These are phyloP conservation scores for Bonnemaisonia californica DNA, from an alignment of 31 red algal species.

Conservation along the genomic window DNA sequence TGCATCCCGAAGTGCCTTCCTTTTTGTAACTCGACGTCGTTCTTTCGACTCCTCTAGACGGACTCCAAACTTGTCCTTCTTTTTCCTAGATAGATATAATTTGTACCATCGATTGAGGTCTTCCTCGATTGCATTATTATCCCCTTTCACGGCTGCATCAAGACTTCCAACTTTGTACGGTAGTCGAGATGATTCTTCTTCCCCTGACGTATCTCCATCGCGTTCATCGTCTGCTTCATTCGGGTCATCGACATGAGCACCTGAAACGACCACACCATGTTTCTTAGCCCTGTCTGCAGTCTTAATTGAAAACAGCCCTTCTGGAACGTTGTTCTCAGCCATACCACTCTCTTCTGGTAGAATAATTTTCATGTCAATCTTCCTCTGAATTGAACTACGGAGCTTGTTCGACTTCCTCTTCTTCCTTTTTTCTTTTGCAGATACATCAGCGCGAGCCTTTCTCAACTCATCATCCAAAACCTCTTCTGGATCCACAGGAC, in stretches of 20 bases:
- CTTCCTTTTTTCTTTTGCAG: constrained; percentile 81
- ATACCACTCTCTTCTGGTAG: constrained; percentile 58
- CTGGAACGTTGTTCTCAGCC: constrained; percentile 19
- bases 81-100: constrained; percentile 52
- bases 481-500: constrained; percentile 33
- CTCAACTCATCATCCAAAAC: constrained; percentile 65
- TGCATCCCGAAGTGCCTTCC: constrained; percentile 46
- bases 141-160: constrained; percentile 28
- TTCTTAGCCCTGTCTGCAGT: constrained; percentile 53
- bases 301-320: constrained; percentile 59
- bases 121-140: constrained; percentile 51
- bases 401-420: constrained; percentile 72
- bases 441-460: constrained; percentile 38
- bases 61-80: constrained; percentile 71
- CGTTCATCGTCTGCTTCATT: constrained; percentile 58
- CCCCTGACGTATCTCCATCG: constrained; percentile 33
- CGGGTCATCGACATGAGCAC: constrained; percentile 31
- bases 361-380: constrained; percentile 90
- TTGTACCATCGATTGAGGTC: constrained; percentile 84
- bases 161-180: constrained; percentile 32
- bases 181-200: neutral
- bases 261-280: constrained; percentile 27
- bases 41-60: constrained; percentile 63
- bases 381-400: constrained; percentile 60
- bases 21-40: constrained; percentile 52